Percentiles rank a stretch among this genome's conserved stretches.
These are phyloP conservation scores for Colletotrichum lupini DNA, from an alignment of 2,329 filamentous ascomycete genomes.

Conservation along the genomic window DNA sequence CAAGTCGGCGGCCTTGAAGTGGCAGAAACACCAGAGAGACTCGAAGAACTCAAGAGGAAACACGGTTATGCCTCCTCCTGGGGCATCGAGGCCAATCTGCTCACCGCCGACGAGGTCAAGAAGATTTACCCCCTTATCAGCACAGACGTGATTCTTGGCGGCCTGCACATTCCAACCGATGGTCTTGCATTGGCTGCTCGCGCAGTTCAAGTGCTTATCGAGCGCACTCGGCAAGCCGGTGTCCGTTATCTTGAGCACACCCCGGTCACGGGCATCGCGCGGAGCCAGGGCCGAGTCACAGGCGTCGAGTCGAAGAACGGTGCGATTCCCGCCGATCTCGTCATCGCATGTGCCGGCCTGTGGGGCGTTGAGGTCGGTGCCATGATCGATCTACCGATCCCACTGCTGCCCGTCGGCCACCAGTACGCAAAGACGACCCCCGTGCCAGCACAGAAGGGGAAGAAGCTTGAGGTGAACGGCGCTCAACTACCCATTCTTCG, in stretches of 20 bases:
- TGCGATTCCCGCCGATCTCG: constrained; percentile 66
- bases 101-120: constrained; percentile 63
- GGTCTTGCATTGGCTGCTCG: constrained; percentile 70
- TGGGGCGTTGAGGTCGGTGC: constrained; percentile 74
- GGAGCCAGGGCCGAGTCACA: constrained; percentile 60
- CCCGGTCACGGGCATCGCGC: constrained; percentile 67
- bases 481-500: constrained; percentile 68
- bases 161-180: constrained; percentile 69
- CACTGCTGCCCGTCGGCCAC: constrained; percentile 70
- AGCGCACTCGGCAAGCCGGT: constrained; percentile 66
- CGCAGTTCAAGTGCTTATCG: constrained; percentile 71
- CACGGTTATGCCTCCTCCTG: constrained; percentile 70
- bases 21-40: constrained; percentile 67
- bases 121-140: constrained; percentile 66
- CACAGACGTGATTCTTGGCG: constrained; percentile 64
- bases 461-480: constrained; percentile 52
- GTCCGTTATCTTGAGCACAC: constrained; percentile 68
- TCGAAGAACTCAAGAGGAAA: constrained; percentile 72
- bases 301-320: constrained; percentile 63
- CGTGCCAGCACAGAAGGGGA: constrained; percentile 55
- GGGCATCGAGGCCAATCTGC: constrained; percentile 66
- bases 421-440: constrained; percentile 72
- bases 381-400: constrained; percentile 68
- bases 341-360: constrained; percentile 73
- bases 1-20: constrained; percentile 72